Evolutionary conservation across 2,329 filamentous ascomycete genomes (phyloP).

Genomic region (Fusarium penzigii): DNA sequence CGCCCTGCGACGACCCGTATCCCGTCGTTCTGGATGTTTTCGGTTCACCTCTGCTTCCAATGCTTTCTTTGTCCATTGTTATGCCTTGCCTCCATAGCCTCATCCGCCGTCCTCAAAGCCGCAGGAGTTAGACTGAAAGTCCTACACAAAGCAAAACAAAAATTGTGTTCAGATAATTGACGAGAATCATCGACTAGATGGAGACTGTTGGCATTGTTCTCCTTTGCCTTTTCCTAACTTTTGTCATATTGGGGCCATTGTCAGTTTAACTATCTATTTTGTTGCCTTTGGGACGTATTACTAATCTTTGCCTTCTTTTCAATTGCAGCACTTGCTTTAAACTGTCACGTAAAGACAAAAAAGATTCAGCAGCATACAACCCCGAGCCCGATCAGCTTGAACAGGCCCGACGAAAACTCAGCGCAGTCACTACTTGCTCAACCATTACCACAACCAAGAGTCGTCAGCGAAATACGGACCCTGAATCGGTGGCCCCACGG

Average conservation of each 20-base stretch:
- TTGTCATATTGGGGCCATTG: constrained; percentile 25
- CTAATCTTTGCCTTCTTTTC: constrained; percentile 3
- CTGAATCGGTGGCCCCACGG: constrained; percentile 18
- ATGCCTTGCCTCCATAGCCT: no score
- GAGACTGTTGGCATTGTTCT: constrained; percentile 29
- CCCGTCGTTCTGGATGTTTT: not conserved
- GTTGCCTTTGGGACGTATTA: not conserved
- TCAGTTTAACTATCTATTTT: constrained; percentile 5
- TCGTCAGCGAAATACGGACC: constrained; percentile 10
- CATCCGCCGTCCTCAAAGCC: not conserved
- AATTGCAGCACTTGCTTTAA: constrained; percentile 19
- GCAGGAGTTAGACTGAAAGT: no score
- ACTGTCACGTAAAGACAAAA: constrained; percentile 8
- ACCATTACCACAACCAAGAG: constrained; percentile 12
- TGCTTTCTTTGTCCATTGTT: not conserved
- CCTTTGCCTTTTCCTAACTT: constrained; percentile 23
- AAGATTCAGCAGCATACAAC: constrained; percentile 16
- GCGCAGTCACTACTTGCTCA: constrained; percentile 30
- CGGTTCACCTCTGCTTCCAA: not conserved
- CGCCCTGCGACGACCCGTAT: not conserved
- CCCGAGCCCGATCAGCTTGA: constrained; percentile 22
- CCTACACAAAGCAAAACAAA: no score
- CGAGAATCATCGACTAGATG: constrained; percentile 12
- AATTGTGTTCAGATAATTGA: not conserved
- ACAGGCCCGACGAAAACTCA: constrained; percentile 32